A percentile compares a stretch with the other conserved stretches of the same genome.
These are phyloP conservation scores for Pogostemon cablin DNA, from an alignment of 257 asterid genomes.

Conservation along the genomic window DNA sequence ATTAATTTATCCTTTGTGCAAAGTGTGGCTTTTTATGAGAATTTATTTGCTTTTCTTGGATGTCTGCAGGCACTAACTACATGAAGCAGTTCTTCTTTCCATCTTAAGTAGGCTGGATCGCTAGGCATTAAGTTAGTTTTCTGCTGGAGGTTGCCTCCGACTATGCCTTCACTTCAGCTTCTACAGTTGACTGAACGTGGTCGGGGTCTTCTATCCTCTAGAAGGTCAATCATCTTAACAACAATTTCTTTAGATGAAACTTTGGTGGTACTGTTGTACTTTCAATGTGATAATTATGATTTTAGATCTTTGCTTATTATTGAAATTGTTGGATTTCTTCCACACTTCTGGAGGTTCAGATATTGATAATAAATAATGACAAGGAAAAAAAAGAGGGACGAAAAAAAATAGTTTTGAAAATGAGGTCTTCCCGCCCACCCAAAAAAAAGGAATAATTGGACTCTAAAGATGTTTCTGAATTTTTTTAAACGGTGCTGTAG, in stretches of 20 bases:
- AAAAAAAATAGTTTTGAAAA: not conserved
- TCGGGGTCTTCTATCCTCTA: conserved; percentile 84
- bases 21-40: conserved; percentile 19
- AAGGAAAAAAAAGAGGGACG: too few species aligned
- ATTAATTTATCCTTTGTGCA: not conserved
- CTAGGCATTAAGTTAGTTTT: conserved; percentile 44
- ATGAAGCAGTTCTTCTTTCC: conserved; percentile 33
- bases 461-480: conserved; percentile 8
- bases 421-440: too few species aligned
- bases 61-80: conserved; percentile 39
- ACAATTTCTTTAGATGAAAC: conserved; percentile 17
- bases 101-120: conserved; percentile 36
- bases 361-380: too few species aligned
- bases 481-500: too few species aligned
- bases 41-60: conserved; percentile 25
- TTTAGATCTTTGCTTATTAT: conserved; percentile 12
- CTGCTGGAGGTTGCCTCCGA: conserved; percentile 43
- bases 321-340: not conserved
- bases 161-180: conserved; percentile 98
- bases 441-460: not conserved
- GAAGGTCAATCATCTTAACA: conserved; percentile 57
- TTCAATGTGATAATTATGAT: conserved; percentile 6
- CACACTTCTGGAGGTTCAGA: conserved; percentile 16
- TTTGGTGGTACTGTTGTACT: conserved; percentile 11
- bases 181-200: conserved; percentile 97